Evolutionary conservation across 2,329 filamentous ascomycete genomes (phyloP).

Genomic region (Claviceps capensis): DNA sequence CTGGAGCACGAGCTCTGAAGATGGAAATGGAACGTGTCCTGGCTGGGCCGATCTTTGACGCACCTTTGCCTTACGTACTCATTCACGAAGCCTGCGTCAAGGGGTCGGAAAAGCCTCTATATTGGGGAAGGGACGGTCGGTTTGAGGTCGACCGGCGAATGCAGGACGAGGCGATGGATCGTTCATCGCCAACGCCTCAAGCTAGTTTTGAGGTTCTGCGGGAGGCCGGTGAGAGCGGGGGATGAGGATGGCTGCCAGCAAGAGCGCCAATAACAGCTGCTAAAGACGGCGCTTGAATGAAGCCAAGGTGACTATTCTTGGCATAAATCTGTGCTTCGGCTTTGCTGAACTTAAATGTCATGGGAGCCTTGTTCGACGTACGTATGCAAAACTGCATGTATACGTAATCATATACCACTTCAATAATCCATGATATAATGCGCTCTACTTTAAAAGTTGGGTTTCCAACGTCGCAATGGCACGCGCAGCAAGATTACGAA

Average conservation of each 20-base stretch:
- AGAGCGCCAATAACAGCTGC: neutral
- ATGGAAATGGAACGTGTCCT: conserved; percentile 71
- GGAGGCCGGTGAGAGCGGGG: conserved; percentile 34
- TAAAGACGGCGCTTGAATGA: neutral
- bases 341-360: too few species aligned
- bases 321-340: neutral
- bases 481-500: neutral
- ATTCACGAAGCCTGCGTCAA: conserved; percentile 57
- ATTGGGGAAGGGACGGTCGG: conserved; percentile 57
- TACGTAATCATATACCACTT: neutral
- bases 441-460: neutral
- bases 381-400: neutral
- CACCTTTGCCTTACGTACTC: conserved; percentile 61
- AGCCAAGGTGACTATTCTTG: neutral
- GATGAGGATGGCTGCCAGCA: conserved; percentile 6
- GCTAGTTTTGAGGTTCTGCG: conserved; percentile 27
- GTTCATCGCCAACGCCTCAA: conserved; percentile 8
- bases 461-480: neutral
- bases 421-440: too few species aligned
- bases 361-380: too few species aligned
- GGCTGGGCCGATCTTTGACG: conserved; percentile 70
- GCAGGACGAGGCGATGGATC: conserved; percentile 43
- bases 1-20: conserved; percentile 66
- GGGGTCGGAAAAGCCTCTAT: conserved; percentile 43
- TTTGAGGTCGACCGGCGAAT: conserved; percentile 56